Evolutionary conservation across 805 yeast genomes (phyloP).

Genomic region (Candida multigemmis): DNA sequence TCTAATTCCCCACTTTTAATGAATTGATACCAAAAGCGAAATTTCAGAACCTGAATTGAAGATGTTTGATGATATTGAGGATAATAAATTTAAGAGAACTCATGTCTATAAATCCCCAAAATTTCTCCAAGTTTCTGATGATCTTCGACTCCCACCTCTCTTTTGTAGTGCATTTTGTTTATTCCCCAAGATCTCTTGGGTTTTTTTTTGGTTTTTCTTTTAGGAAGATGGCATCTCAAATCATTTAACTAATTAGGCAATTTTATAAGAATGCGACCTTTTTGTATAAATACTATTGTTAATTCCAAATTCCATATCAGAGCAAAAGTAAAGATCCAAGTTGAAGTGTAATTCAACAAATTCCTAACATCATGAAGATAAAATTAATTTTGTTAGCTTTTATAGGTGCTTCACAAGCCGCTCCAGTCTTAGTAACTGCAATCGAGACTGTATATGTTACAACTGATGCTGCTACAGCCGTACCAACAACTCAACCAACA

Average conservation of each 20-base stretch:
- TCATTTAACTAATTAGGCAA: constrained; percentile 1
- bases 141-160: no score
- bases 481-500: constrained; percentile 3
- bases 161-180: no score
- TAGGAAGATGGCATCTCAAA: constrained; percentile 1
- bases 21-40: no score
- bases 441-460: constrained; percentile 2
- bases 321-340: neutral
- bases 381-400: constrained; percentile 2
- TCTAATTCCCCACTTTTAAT: no score
- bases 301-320: constrained; percentile 1
- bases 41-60: no score
- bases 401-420: constrained; percentile 4
- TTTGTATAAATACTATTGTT: neutral
- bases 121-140: no score
- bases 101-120: no score
- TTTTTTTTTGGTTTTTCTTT: no score
- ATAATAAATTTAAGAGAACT: no score
- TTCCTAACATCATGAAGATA: constrained; percentile 1
- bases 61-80: no score
- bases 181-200: no score
- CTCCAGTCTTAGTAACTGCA: constrained; percentile 6
- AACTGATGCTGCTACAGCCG: constrained; percentile 4
- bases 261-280: constrained; percentile 1
- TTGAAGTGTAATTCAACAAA: neutral